Percentiles rank a stretch among this genome's conserved stretches.
phyloP scores from a whole-genome alignment of 495 filamentous ascomycete genomes.

The Recurvomyces mirabilis region DNA sequence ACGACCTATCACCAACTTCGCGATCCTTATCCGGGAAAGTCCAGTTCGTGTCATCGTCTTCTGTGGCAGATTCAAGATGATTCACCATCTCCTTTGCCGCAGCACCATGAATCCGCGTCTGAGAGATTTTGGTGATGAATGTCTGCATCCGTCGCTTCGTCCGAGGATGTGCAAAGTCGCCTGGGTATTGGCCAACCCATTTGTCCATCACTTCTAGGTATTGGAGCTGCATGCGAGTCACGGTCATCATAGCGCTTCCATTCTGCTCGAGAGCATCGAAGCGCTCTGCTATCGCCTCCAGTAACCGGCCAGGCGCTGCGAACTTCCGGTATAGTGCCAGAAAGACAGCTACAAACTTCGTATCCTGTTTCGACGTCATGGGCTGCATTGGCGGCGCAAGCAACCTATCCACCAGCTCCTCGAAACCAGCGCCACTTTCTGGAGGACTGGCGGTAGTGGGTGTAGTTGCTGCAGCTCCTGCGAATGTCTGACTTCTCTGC shows the following conservation, averaged over 20 bases:
- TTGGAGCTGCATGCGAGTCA: slow-evolving; percentile 67
- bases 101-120: slow-evolving; percentile 62
- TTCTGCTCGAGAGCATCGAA: slow-evolving; percentile 51
- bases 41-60: slow-evolving; percentile 35
- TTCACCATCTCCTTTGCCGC: slow-evolving; percentile 71
- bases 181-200: slow-evolving; percentile 85
- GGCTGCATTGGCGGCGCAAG: slow-evolving; percentile 64
- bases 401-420: slow-evolving; percentile 80
- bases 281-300: slow-evolving; percentile 60
- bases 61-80: slow-evolving; percentile 46
- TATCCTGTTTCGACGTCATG: slow-evolving; percentile 73
- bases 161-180: slow-evolving; percentile 75
- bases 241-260: slow-evolving; percentile 48
- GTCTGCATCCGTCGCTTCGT: slow-evolving; percentile 58
- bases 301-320: slow-evolving; percentile 62
- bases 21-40: slow-evolving; percentile 28
- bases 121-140: slow-evolving; percentile 58
- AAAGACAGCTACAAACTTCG: slow-evolving; percentile 76
- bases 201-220: slow-evolving; percentile 73
- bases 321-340: slow-evolving; percentile 94
- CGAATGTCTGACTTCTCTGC: slow-evolving; percentile 11
- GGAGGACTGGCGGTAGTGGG: neutral
- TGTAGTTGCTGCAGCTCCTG: slow-evolving; percentile 2
- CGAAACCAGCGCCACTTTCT: slow-evolving; percentile 47
- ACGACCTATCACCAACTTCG: slow-evolving; percentile 3